phyloP scores from a whole-genome alignment of 2,329 filamentous ascomycete species.

The Mollisiaceae sp. region DNA sequence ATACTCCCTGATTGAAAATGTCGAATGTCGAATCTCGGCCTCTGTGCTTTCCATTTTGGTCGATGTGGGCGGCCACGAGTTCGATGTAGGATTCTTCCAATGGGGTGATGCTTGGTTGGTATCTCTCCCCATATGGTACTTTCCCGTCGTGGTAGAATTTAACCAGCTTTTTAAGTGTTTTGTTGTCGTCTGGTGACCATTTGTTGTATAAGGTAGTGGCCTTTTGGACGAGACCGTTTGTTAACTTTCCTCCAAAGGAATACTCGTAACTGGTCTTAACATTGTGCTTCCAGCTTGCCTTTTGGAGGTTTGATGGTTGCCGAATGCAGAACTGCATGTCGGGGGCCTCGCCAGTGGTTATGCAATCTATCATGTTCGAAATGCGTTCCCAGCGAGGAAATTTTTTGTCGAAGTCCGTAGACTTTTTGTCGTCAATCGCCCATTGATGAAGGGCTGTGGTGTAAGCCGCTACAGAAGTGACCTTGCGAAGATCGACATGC shows the following conservation, averaged over 20 bases:
- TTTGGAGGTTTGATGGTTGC: too few species aligned
- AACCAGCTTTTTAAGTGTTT: too few species aligned
- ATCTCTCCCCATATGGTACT: too few species aligned
- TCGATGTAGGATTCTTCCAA: conserved; percentile 10
- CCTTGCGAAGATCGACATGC: neutral
- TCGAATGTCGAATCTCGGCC: conserved; percentile 11
- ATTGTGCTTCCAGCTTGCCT: neutral
- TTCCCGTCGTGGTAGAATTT: too few species aligned
- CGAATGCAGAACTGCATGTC: too few species aligned
- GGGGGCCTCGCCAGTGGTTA: too few species aligned
- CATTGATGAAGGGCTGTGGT: neutral
- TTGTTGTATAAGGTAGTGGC: too few species aligned
- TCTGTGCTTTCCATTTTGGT: neutral
- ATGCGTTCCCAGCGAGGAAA: neutral
- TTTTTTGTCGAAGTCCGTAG: neutral
- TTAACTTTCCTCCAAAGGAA: too few species aligned
- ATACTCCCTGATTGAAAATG: neutral
- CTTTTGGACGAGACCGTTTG: too few species aligned
- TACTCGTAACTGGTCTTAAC: neutral
- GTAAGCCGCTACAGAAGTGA: neutral
- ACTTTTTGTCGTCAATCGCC: neutral
- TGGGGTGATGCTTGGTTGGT: neutral
- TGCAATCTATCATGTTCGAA: neutral
- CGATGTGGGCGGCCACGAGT: conserved; percentile 11
- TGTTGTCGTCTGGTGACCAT: too few species aligned